These are phyloP conservation scores for Lodderomyces pseudojiufengensis DNA, from an alignment of 1,139 yeast species.

Conservation along the genomic window DNA sequence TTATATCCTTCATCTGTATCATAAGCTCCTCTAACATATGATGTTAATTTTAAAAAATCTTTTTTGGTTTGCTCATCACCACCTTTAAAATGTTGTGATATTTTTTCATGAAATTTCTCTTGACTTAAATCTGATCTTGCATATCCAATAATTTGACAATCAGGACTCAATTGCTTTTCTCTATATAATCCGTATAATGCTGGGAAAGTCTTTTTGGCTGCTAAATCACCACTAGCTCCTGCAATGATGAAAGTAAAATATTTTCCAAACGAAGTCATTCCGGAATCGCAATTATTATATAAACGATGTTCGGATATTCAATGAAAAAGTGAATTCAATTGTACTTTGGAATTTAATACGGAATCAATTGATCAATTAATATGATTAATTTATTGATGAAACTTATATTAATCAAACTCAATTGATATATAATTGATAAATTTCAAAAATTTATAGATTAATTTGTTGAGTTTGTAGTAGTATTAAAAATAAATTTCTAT, in stretches of 20 bases:
- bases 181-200: constrained; percentile 70
- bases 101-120: constrained; percentile 55
- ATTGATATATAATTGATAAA: too few species aligned
- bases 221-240: constrained; percentile 97
- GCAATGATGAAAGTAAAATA: constrained; percentile 77
- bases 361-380: too few species aligned
- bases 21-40: constrained; percentile 76
- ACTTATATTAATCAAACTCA: too few species aligned
- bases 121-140: constrained; percentile 76
- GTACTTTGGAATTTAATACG: too few species aligned
- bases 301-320: background rate
- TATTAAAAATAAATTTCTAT: too few species aligned
- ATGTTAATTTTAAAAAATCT: constrained; percentile 60
- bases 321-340: too few species aligned
- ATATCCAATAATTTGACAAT: constrained; percentile 80
- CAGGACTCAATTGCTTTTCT: constrained; percentile 72
- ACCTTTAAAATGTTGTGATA: constrained; percentile 61
- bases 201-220: constrained; percentile 92
- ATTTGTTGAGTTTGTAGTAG: too few species aligned
- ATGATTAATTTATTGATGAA: too few species aligned
- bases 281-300: constrained; percentile 3
- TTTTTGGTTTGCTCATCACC: constrained; percentile 50
- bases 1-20: constrained; percentile 73
- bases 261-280: constrained; percentile 44
- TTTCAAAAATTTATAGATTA: too few species aligned